These are phyloP conservation scores for Aureobasidium sp. DNA, from an alignment of 2,329 filamentous ascomycete species.

Conservation along the genomic window DNA sequence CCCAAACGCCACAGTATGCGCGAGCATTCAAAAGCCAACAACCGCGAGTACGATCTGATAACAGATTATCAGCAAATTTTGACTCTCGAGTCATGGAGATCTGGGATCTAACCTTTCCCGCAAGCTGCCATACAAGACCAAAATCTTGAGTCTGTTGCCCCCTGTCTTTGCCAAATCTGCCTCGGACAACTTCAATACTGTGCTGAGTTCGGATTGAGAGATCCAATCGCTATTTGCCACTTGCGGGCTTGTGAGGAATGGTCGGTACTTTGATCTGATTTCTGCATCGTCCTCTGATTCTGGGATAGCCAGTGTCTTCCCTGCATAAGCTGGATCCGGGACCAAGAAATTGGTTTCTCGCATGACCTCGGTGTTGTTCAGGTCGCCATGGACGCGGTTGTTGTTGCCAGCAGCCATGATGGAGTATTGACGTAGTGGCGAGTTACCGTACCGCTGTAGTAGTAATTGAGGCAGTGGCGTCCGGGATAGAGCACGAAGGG, in stretches of 20 bases:
- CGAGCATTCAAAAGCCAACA: constrained; percentile 51
- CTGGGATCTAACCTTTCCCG: constrained; percentile 30
- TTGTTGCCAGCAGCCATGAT: not conserved
- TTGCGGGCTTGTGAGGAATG: constrained; percentile 42
- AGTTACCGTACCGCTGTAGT: not conserved
- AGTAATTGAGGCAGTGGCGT: not conserved
- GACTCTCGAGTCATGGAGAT: not conserved
- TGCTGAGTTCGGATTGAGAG: constrained; percentile 45
- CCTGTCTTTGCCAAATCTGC: constrained; percentile 32
- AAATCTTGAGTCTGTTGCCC: constrained; percentile 41
- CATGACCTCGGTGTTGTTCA: constrained; percentile 19
- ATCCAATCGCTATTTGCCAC: constrained; percentile 45
- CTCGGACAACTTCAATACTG: constrained; percentile 43
- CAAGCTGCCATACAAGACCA: constrained; percentile 55
- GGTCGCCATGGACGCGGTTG: constrained; percentile 15
- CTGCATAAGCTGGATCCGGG: constrained; percentile 13
- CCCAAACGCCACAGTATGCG: constrained; percentile 56
- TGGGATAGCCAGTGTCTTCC: constrained; percentile 34
- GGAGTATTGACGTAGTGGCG: not conserved
- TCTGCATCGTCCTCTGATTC: constrained; percentile 37
- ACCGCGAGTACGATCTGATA: constrained; percentile 48
- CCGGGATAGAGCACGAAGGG: not conserved
- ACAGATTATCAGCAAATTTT: not conserved
- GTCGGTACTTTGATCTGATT: constrained; percentile 44
- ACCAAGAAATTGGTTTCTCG: constrained; percentile 14